Evolutionary conservation across 1,139 yeast genomes (phyloP), one percentile per base, ranked within the genome.

Genomic region (Lodderomyces orthopsilosis): DNA sequence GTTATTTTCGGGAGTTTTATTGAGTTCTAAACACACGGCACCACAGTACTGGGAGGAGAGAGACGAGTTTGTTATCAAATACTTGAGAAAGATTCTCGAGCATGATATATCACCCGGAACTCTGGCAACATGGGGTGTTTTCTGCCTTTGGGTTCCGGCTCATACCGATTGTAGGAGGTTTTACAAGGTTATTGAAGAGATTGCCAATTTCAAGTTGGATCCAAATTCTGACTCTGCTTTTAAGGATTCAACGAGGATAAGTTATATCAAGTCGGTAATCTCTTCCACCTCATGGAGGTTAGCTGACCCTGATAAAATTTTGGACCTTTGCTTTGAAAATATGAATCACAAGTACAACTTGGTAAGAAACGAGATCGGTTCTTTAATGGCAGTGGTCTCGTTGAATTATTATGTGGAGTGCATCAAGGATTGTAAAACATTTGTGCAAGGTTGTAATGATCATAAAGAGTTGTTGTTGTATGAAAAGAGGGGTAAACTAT

Each of bases 71-170:
- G 57, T 84, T 27, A 53, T 68, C 2, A 53, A 50, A 2, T 77
- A 79, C 48, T 61, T 85, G 41, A 53, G 54, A 1, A 56, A 60
- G 1, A 75, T 85, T 14, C 67, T 89, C 38, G 66, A 71, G 3
- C 66, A 74, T 34, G 89, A 85, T 45, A 64, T 93, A 46, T 79
- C 89, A 1, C 95, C 91, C 2, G 95, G 91, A 37, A 85, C 85
- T 6, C 65, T 77, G 38, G 79, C 77, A 15, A 81, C 87, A 41
- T 93, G 98, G 98, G 74, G 74, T 40, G 77, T 89, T 0, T 79
- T 88, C 46, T 70, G 85, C 3, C 82, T 90, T 83, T 83, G 90
- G 85, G 57, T 83, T 1, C 86, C 91, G 0, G 62, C 81, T 2
- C 79, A 79, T 52, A 66, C 77, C 26, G 95, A 88, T 61, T 57